Evolutionary conservation across 208 protist species (phyloP), one percentile per base, ranked within the genome.

Genomic region (Tritrichomonas foetus): DNA sequence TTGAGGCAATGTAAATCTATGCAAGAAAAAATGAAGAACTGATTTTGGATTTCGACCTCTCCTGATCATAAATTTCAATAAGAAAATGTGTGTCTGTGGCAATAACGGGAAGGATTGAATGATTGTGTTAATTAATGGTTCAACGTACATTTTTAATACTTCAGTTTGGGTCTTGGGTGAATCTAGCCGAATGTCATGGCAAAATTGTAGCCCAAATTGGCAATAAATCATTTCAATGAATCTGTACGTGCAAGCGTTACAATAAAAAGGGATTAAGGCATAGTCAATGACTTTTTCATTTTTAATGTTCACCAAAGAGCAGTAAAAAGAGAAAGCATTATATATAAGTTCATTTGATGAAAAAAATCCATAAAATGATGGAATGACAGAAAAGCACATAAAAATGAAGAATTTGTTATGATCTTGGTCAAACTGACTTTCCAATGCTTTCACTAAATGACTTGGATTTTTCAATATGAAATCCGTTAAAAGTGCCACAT

Each of bases 281-380:
- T 33, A 22, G 36, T 47, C 27, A 53, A 53, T n/a, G 9, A 53
- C 13, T 0, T 53, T 8, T 49, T 44, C 9, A 47, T 84, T 84
- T 3, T 3, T n/a, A 69, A n/a, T 11, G 33, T 1, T n/a, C 20
- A 84, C 39, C 25, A 84, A 53, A 30, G 41, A 55, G 22, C 74
- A 84, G 36, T 53, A 84, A 84, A 84, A 84, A n/a, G 74, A n/a
- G n/a, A 84, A 84, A 20, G 41, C 74, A 84, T 53, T 0, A 49
- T 3, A 47, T 53, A 84, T 53, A 33, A n/a, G 44, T 53, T 84
- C 74, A 22, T 14, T n/a, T 22, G 74, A 53, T 33, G 41, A 33
- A 53, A 53, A 84, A 53, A 84, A 84, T 1, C 74, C 74, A 53
- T n/a, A 84, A 30, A 84, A 30, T 13, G 74, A 8, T n/a, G 74